Evolutionary conservation across 2,329 filamentous ascomycete genomes (phyloP).

Genomic region (Trichoderma polysporum): DNA sequence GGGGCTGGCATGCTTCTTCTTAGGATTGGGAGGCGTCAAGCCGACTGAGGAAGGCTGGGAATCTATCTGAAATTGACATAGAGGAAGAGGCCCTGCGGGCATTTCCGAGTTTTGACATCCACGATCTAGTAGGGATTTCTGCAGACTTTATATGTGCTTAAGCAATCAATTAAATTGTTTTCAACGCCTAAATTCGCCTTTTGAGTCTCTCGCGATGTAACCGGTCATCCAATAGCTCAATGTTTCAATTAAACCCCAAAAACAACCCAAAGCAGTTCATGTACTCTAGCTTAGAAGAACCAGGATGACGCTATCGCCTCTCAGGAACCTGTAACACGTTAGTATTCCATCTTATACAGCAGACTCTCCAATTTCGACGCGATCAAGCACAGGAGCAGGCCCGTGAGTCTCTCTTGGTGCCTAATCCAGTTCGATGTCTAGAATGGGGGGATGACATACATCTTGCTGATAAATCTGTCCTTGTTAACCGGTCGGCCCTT

Average conservation of each 20-base stretch:
- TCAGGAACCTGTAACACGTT: conserved; percentile 65
- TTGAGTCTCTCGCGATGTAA: conserved; percentile 33
- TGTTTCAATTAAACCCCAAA: conserved; percentile 24
- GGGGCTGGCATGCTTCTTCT: conserved; percentile 75
- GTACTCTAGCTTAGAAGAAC: conserved; percentile 69
- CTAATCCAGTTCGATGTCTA: neutral
- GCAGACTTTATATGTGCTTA: neutral
- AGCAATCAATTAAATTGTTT: conserved; percentile 29
- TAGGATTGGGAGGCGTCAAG: conserved; percentile 65
- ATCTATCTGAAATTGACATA: conserved; percentile 28
- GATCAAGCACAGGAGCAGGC: neutral
- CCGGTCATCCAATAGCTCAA: conserved; percentile 28
- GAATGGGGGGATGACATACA: conserved; percentile 56
- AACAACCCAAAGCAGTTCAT: conserved; percentile 3
- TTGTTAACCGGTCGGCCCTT: conserved; percentile 92
- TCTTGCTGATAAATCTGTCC: conserved; percentile 97
- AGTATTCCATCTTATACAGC: conserved; percentile 17
- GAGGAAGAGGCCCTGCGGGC: conserved; percentile 23
- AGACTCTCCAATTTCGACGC: neutral
- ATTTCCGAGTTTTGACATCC: neutral
- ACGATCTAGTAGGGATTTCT: neutral
- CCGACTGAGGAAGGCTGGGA: conserved; percentile 39
- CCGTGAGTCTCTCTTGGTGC: neutral
- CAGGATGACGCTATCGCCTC: conserved; percentile 85
- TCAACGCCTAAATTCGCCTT: conserved; percentile 42